Evolutionary conservation across 1,284 basidiomycete genomes (phyloP).

Genomic region (Boletus semigastroideus): DNA sequence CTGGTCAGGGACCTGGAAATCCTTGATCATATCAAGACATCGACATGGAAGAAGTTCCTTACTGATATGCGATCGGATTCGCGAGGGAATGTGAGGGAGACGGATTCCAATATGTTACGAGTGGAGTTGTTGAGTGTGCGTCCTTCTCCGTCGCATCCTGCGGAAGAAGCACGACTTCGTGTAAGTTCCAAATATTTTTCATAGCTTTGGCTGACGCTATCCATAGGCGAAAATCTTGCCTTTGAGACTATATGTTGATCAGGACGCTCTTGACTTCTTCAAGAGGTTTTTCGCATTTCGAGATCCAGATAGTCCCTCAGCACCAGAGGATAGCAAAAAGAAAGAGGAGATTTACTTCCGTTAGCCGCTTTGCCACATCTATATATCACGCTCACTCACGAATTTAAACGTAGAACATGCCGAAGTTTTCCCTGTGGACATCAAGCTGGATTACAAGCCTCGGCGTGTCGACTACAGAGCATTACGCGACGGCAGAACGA

Average conservation of each 20-base stretch:
- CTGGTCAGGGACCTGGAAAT: slow-evolving; percentile 81
- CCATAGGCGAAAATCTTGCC: slow-evolving; percentile 84
- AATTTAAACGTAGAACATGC: slow-evolving; percentile 64
- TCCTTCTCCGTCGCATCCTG: slow-evolving; percentile 63
- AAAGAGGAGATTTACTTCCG: slow-evolving; percentile 72
- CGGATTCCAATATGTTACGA: slow-evolving; percentile 90
- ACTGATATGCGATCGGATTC: slow-evolving; percentile 82
- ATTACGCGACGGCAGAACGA: slow-evolving; percentile 87
- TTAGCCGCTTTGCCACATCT: slow-evolving; percentile 37
- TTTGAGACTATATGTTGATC: slow-evolving; percentile 91
- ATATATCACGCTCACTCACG: neutral
- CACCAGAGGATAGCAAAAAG: slow-evolving; percentile 36
- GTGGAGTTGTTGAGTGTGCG: slow-evolving; percentile 76
- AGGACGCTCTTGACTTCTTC: slow-evolving; percentile 97
- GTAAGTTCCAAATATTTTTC: slow-evolving; percentile 45
- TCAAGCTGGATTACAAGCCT: slow-evolving; percentile 98
- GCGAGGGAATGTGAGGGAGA: slow-evolving; percentile 83
- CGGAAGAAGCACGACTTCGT: slow-evolving; percentile 80
- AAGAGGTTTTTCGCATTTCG: slow-evolving; percentile 96
- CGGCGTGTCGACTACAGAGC: slow-evolving; percentile 94
- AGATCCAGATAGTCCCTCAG: slow-evolving; percentile 49
- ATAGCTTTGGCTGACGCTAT: neutral
- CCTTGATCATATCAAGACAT: slow-evolving; percentile 96
- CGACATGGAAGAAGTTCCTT: slow-evolving; percentile 97
- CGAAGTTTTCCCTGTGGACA: slow-evolving; percentile 85